These are phyloP conservation scores for Ceratobasidium sp. DNA, from an alignment of 1,284 basidiomycete species.

Conservation along the genomic window DNA sequence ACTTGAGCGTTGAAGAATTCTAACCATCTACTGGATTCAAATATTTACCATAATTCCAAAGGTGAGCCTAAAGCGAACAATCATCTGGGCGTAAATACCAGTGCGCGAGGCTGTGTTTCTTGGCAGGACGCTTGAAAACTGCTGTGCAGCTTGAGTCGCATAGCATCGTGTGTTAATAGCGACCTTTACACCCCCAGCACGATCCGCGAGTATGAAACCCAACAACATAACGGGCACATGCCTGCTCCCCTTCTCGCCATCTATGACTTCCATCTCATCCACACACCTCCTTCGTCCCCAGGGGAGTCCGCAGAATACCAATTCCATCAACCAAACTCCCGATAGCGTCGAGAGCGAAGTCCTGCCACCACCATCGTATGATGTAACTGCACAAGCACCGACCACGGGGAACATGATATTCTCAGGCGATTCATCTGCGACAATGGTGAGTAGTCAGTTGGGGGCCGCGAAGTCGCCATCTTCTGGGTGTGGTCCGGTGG, in stretches of 20 bases:
- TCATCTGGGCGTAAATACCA: no score
- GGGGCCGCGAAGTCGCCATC: constrained; percentile 19
- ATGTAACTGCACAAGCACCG: constrained; percentile 14
- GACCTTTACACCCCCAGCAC: constrained; percentile 13
- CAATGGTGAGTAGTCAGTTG: constrained; percentile 25
- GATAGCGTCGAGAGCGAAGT: constrained; percentile 30
- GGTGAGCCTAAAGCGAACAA: no score
- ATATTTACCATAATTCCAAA: no score
- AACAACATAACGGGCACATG: constrained; percentile 30
- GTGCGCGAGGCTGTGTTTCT: background rate
- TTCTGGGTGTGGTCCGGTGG: constrained; percentile 15
- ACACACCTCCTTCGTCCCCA: constrained; percentile 13
- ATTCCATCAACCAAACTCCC: constrained; percentile 23
- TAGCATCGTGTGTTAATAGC: background rate
- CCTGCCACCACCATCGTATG: constrained; percentile 33
- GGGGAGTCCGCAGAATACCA: background rate
- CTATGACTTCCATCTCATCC: constrained; percentile 1
- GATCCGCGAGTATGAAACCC: constrained; percentile 30
- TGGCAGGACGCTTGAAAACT: background rate
- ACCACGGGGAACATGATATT: constrained; percentile 32
- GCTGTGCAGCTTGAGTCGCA: no score
- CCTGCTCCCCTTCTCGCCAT: constrained; percentile 10
- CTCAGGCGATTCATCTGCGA: constrained; percentile 33
- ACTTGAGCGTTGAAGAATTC: no score
- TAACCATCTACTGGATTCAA: no score